Evolutionary conservation across 495 filamentous ascomycete genomes (phyloP).

Genomic region (Lindgomyces ingoldianus): DNA sequence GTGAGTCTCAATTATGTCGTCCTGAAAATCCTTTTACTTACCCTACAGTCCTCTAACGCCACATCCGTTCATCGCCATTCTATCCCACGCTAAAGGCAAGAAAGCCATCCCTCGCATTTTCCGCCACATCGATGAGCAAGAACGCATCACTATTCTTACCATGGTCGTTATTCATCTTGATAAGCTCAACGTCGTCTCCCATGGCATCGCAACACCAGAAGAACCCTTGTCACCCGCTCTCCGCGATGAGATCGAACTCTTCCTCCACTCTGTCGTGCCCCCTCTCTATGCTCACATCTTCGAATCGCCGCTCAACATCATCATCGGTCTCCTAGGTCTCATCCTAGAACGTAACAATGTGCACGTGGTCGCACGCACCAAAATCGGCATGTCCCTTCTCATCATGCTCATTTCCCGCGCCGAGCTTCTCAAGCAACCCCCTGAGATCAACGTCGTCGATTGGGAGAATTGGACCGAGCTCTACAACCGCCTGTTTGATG

Average conservation of each 20-base stretch:
- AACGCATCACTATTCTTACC: slow-evolving; percentile 89
- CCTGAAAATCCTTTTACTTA: slow-evolving; percentile 1
- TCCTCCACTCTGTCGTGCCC: slow-evolving; percentile 82
- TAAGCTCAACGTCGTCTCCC: slow-evolving; percentile 81
- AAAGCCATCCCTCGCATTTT: slow-evolving; percentile 92
- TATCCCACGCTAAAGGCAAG: slow-evolving; percentile 94
- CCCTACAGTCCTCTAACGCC: slow-evolving; percentile 55
- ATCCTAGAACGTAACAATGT: slow-evolving; percentile 81
- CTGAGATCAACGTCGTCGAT: slow-evolving; percentile 45
- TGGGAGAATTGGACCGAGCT: slow-evolving; percentile 75
- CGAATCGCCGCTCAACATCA: slow-evolving; percentile 85
- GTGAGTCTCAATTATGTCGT: slow-evolving; percentile 38
- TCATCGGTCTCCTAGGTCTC: slow-evolving; percentile 83
- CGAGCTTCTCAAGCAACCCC: slow-evolving; percentile 79
- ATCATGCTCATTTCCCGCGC: slow-evolving; percentile 94
- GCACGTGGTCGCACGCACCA: slow-evolving; percentile 73
- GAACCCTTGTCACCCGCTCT: slow-evolving; percentile 69
- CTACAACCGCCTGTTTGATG: slow-evolving; percentile 85
- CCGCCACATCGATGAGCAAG: slow-evolving; percentile 86
- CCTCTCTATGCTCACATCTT: slow-evolving; percentile 84
- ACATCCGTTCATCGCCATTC: slow-evolving; percentile 95
- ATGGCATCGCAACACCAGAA: slow-evolving; percentile 66
- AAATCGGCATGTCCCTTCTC: slow-evolving; percentile 82
- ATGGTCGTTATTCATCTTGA: slow-evolving; percentile 96
- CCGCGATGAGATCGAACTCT: slow-evolving; percentile 89